phyloP scores from a whole-genome alignment of 176 grass and related monocot species.

The Hyparrhenia diplandra region DNA sequence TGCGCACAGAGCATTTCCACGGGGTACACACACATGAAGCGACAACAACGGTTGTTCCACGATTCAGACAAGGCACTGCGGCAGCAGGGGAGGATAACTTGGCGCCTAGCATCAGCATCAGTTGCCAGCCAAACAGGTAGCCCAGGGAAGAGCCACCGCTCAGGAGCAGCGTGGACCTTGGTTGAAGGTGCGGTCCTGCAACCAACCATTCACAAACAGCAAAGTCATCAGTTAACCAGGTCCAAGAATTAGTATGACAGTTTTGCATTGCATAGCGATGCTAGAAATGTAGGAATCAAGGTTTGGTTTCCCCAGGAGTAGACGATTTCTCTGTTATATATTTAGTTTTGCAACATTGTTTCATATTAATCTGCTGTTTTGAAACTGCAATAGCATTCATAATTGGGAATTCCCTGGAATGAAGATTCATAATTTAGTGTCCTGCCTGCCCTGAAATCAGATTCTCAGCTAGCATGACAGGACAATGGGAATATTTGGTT shows the following conservation, averaged over 20 bases:
- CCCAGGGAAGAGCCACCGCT: conserved; percentile 61
- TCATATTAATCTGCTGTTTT: background rate
- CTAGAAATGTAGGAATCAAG: too few relatives aligned
- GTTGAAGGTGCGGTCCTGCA: conserved; percentile 65
- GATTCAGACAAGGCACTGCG: background rate
- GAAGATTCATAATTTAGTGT: too few relatives aligned
- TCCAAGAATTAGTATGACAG: background rate
- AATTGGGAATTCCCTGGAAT: background rate
- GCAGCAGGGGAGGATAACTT: background rate
- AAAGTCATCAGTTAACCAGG: background rate
- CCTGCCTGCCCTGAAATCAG: background rate
- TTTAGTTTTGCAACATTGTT: background rate
- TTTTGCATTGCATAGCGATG: background rate
- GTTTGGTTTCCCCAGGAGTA: too few relatives aligned
- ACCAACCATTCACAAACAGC: background rate
- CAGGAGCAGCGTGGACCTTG: conserved; percentile 56
- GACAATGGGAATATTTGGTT: background rate
- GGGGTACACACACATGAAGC: background rate
- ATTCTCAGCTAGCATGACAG: background rate
- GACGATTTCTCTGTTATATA: too few relatives aligned
- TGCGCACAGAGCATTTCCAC: background rate
- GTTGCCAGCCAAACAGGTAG: conserved; percentile 62
- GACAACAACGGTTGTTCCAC: conserved; percentile 16
- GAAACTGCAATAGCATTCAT: background rate
- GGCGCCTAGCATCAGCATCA: conserved; percentile 5